Conservation (phyloP, 169 alveolate species). For the Plasmodium vinckei region DNA sequence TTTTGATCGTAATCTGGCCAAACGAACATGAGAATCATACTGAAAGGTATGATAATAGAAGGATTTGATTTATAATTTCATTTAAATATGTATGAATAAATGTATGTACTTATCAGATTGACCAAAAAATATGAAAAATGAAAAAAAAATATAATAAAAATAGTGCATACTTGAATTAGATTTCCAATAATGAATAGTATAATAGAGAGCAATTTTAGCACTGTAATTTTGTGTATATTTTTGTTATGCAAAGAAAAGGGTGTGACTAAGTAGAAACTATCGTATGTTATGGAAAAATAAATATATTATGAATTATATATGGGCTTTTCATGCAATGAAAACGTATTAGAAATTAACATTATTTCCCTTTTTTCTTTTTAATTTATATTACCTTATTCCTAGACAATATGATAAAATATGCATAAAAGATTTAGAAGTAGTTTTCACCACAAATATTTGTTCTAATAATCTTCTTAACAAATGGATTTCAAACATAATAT, state of each 20-base stretch:
- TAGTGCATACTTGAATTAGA: constrained; percentile 38
- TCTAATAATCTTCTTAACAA: constrained; percentile 79
- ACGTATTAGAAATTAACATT: too few relatives aligned
- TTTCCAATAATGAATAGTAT: constrained; percentile 34
- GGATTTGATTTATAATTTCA: too few relatives aligned
- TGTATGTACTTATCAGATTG: too few relatives aligned
- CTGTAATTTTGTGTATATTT: constrained; percentile 4
- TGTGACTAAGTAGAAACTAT: constrained; percentile 55
- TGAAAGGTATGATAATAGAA: constrained; percentile 13
- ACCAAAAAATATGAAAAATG: background rate
- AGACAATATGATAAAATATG: constrained; percentile 80
- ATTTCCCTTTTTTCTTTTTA: background rate
- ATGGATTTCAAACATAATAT: constrained; percentile 78
- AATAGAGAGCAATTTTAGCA: constrained; percentile 10
- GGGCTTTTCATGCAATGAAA: background rate
- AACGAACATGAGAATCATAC: constrained; percentile 59
- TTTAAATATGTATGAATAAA: too few relatives aligned
- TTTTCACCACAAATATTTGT: constrained; percentile 77
- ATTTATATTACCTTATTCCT: constrained; percentile 79
- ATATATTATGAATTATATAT: background rate
- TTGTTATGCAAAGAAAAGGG: constrained; percentile 41
- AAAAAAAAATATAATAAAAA: background rate
- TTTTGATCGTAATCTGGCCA: constrained; percentile 70
- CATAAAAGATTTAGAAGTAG: constrained; percentile 80
- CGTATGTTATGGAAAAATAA: background rate